Evolutionary conservation across 2,329 filamentous ascomycete genomes (phyloP).

Genomic region (Apiospora phragmitis): DNA sequence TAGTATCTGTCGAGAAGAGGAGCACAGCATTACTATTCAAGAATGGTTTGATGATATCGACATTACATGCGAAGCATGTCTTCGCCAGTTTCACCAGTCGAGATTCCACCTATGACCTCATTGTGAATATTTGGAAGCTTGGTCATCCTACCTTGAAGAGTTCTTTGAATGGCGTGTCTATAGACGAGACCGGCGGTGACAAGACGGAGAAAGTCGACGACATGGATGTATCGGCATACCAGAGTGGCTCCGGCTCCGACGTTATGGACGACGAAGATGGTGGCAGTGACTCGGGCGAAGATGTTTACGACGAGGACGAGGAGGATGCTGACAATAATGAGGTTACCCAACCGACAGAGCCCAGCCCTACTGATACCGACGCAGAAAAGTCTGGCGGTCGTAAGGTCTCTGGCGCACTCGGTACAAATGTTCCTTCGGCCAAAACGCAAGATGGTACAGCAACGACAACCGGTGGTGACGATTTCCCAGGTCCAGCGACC

Average conservation of each 20-base stretch:
- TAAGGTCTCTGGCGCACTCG: constrained; percentile 66
- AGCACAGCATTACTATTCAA: constrained; percentile 95
- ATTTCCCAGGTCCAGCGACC: constrained; percentile 82
- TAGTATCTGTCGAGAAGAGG: constrained; percentile 95
- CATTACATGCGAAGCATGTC: constrained; percentile 89
- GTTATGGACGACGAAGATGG: constrained; percentile 51
- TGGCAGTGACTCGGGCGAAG: constrained; percentile 67
- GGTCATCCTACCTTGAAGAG: constrained; percentile 91
- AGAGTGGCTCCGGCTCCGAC: constrained; percentile 58
- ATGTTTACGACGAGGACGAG: constrained; percentile 78
- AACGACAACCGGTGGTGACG: constrained; percentile 45
- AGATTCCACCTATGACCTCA: constrained; percentile 94
- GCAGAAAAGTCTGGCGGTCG: constrained; percentile 65
- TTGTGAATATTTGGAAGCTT: constrained; percentile 98
- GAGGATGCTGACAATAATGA: constrained; percentile 63
- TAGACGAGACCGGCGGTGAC: constrained; percentile 82
- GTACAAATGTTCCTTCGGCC: constrained; percentile 48
- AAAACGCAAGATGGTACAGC: constrained; percentile 51
- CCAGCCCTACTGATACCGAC: constrained; percentile 49
- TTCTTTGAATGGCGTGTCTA: constrained; percentile 81
- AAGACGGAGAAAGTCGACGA: constrained; percentile 82
- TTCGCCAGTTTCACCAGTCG: constrained; percentile 94
- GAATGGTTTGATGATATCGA: constrained; percentile 96
- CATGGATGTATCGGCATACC: constrained; percentile 44
- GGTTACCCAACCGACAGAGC: constrained; percentile 39